Conservation (phyloP, 2,329 filamentous ascomycete genomes). For the Botrytis aclada region DNA sequence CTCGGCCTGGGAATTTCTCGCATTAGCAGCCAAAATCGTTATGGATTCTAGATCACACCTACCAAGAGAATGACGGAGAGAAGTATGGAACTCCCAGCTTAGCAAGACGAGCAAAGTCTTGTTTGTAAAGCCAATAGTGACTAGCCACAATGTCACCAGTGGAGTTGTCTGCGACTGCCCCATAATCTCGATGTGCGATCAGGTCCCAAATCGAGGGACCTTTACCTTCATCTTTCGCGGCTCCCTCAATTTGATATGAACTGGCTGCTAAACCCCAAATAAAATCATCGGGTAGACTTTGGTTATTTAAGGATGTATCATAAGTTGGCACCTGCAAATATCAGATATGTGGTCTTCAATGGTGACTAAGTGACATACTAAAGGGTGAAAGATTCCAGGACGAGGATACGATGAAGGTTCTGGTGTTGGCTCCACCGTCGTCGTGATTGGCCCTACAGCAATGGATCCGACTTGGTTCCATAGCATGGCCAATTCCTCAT, state of each 20-base stretch:
- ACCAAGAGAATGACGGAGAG: constrained; percentile 40
- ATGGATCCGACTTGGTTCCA: constrained; percentile 47
- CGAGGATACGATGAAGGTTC: constrained; percentile 42
- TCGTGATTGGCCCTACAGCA: constrained; percentile 42
- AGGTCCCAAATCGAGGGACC: constrained; percentile 45
- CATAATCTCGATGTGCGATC: constrained; percentile 36
- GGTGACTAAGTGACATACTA: constrained; percentile 38
- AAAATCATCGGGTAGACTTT: constrained; percentile 44
- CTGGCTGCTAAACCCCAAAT: constrained; percentile 48
- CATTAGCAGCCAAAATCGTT: background rate
- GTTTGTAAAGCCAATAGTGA: constrained; percentile 55
- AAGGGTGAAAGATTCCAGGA: constrained; percentile 43
- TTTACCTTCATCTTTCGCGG: constrained; percentile 45
- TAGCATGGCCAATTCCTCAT: constrained; percentile 45
- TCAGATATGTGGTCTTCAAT: constrained; percentile 20
- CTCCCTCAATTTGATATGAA: constrained; percentile 48
- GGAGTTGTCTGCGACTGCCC: constrained; percentile 39
- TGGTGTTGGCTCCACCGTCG: constrained; percentile 43
- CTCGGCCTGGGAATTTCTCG: constrained; percentile 33
- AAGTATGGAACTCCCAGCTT: constrained; percentile 52
- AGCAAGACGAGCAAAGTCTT: constrained; percentile 53
- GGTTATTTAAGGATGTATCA: constrained; percentile 29
- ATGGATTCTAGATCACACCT: background rate
- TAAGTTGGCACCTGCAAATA: constrained; percentile 28
- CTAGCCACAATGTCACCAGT: constrained; percentile 50